Base-by-base conservation (phyloP, 108 stramenopile species). In the Mediolabrus comicus region DNA sequence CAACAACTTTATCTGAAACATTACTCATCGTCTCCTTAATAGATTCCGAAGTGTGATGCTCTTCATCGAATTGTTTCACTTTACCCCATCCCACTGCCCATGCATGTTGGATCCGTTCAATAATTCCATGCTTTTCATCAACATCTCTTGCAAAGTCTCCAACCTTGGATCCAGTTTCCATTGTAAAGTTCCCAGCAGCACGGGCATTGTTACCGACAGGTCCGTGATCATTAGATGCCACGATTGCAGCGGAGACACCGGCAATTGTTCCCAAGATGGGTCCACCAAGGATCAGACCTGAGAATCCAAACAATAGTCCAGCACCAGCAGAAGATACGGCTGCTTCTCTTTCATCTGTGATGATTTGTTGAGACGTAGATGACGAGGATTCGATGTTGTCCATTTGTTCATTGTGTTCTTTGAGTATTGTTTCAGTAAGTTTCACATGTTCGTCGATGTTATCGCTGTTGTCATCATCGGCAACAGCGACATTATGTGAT, bases 91-190 rank as follows among this genome's bases (percentile, higher is more conserved):
- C 68, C 10, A 31, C 27, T 5, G 46, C 33, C 34, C 69, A 65
- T 14, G 49, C 61, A 39, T 51, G 25, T 31, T 69, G 36, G 10
- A 77, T 60, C 33, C 29, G 33, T 19, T 77, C 68, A 1, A 64
- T 24, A 29, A 77, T 65, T 9, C 67, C 61, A 41, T 77, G 75
- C n/a, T 35, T 59, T 58, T 69, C 68, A 19, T 77, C 56, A 4
- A 43, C 75, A 56, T 77, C 75, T 57, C 54, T 77, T 14, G 68
- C 75, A 43, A 68, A 46, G 19, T 77, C 75, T 3, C 54, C 46
- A 27, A 59, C 68, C 62, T 64, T 63, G 6, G 57, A 33, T 38
- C 75, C 63, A 22, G 75, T 77, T 33, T 28, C 46, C 10, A 69
- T 57, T 14, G 68, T 68, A 39, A 59, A 69, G 14, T 62, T 62